Evolutionary conservation across 1,284 basidiomycete genomes (phyloP).

Genomic region (Apiotrichum domesticum): DNA sequence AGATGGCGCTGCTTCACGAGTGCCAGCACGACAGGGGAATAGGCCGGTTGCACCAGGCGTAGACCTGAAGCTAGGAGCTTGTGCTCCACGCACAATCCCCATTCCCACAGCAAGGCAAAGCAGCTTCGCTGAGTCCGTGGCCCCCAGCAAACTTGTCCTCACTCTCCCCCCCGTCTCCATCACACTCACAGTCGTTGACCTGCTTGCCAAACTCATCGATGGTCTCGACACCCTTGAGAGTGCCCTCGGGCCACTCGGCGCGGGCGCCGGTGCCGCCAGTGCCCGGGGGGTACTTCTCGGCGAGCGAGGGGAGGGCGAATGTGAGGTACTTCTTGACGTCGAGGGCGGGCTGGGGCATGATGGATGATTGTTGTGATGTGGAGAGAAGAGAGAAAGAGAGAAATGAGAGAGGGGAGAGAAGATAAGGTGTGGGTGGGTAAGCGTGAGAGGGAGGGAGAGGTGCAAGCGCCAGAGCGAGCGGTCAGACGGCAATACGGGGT

Average conservation of each 20-base stretch:
- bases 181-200: constrained; percentile 40
- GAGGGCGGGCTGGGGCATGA: constrained; percentile 47
- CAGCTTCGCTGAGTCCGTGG: not conserved
- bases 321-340: constrained; percentile 43
- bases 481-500: too few species aligned
- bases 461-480: not conserved
- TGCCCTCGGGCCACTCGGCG: constrained; percentile 35
- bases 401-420: not conserved
- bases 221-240: constrained; percentile 38
- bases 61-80: too few species aligned
- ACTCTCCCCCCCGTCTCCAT: not conserved
- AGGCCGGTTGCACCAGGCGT: too few species aligned
- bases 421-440: not conserved
- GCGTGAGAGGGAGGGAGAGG: not conserved
- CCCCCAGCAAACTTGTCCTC: not conserved
- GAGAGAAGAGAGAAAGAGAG: not conserved
- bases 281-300: constrained; percentile 44
- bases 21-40: too few species aligned
- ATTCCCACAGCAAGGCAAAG: too few species aligned
- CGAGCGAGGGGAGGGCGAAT: constrained; percentile 31
- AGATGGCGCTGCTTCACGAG: too few species aligned
- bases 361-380: constrained; percentile 2
- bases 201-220: constrained; percentile 38
- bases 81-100: too few species aligned
- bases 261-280: constrained; percentile 46